Evolutionary conservation across 2,329 filamentous ascomycete genomes (phyloP).

Genomic region (Pyrenochaeta sp.): DNA sequence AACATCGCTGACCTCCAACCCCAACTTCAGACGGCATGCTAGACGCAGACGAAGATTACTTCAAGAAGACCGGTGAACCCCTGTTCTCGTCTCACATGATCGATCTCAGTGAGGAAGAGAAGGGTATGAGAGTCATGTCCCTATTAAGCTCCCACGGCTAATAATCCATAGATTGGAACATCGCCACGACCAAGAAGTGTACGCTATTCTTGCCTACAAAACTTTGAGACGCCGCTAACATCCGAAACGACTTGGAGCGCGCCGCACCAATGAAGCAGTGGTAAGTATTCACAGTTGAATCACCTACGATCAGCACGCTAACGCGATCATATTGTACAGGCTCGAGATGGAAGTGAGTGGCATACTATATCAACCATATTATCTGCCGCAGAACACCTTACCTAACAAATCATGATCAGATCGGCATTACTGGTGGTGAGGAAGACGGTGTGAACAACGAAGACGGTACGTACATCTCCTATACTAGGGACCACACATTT

Average conservation of each 20-base stretch:
- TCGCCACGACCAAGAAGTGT: slow-evolving; percentile 73
- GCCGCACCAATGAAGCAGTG: slow-evolving; percentile 88
- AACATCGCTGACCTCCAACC: background rate
- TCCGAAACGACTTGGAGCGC: slow-evolving; percentile 74
- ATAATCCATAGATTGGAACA: slow-evolving; percentile 73
- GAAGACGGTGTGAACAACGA: slow-evolving; percentile 99
- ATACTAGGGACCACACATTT: too few species aligned
- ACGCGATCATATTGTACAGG: slow-evolving; percentile 40
- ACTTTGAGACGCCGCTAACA: slow-evolving; percentile 66
- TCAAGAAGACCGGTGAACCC: slow-evolving; percentile 78
- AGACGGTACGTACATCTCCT: slow-evolving; percentile 51
- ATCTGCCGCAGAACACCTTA: background rate
- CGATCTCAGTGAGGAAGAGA: slow-evolving; percentile 83
- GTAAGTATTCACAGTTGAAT: background rate
- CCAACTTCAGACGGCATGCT: slow-evolving; percentile 60
- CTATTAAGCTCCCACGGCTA: background rate
- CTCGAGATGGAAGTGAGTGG: slow-evolving; percentile 81
- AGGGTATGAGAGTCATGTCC: slow-evolving; percentile 6
- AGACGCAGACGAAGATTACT: slow-evolving; percentile 91
- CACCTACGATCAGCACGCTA: background rate
- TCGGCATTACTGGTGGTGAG: slow-evolving; percentile 85
- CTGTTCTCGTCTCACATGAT: slow-evolving; percentile 88
- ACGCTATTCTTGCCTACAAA: background rate
- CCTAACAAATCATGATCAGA: slow-evolving; percentile 47
- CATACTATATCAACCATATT: background rate